Evolutionary conservation across 345 rosid genomes (phyloP), one percentile per base, ranked within the genome.

Genomic region (Isatis tinctoria): DNA sequence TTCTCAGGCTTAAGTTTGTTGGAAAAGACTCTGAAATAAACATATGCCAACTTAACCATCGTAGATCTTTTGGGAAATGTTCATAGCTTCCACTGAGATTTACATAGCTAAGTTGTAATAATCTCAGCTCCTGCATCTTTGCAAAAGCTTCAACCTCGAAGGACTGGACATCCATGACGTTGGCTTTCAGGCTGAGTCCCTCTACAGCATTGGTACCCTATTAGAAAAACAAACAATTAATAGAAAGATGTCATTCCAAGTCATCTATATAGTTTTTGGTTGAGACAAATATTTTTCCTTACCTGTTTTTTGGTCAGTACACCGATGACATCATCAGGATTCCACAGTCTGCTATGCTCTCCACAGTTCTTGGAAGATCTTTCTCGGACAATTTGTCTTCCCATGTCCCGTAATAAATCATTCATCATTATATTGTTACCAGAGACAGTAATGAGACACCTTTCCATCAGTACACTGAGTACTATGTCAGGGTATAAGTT

Each of bases 361-460:
- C 72, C 82, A n/a, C 22, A 69, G 1, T 51, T 60, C 6, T 40
- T 67, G 9, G 26, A 3, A 49, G 70, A 61, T 20, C 35, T 74
- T 48, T 57, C 72, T 3, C 44, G 67, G 27, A 74, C 36, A 4
- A 79, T 69, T 13, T 62, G 33, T 69, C 75, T 69, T 37, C 78
- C 82, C 74, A 80, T 80, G 32, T 80, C 80, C n/a, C 71, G 65
- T 13, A 80, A 4, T 24, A 71, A 60, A 6, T 69, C 41, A 60
- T 80, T 74, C 80, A 80, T 80, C 70, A 39, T 18, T n/a, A 80
- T 16, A 33, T 27, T 61, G 51, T 72, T 67, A 39, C 20, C 59
- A 41, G 24, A 6, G 12, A 71, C 11, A 0, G 24, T 17, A 57
- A 71, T 24, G 40, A 77, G 47, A n/a, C 60, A 56, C 40, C 51